phyloP scores from a whole-genome alignment of 768 basidiomycete species.

The Psilocybe cubensis region DNA sequence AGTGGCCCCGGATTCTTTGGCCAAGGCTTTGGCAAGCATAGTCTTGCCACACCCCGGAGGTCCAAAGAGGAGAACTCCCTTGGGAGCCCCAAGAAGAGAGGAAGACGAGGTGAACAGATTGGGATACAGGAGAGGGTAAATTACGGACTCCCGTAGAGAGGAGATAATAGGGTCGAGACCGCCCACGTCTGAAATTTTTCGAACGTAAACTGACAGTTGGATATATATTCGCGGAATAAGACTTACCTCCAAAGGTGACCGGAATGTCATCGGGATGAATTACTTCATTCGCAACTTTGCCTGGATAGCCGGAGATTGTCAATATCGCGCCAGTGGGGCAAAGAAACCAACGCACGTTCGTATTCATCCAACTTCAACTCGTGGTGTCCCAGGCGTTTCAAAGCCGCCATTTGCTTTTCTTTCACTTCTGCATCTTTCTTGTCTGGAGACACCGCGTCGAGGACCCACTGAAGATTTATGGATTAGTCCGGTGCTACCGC shows the following conservation, averaged over 20 bases:
- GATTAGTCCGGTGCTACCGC: not conserved
- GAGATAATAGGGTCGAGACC: conserved; percentile 91
- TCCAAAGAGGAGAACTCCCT: conserved; percentile 94
- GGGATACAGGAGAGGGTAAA: conserved; percentile 92
- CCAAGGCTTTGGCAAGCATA: conserved; percentile 98
- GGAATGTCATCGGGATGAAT: conserved; percentile 91
- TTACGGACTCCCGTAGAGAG: conserved; percentile 92
- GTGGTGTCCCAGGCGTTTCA: conserved; percentile 72
- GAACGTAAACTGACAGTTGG: conserved; percentile 12
- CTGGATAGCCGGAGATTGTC: conserved; percentile 36
- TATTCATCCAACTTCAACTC: conserved; percentile 87
- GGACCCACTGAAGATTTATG: conserved; percentile 59
- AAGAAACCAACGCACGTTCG: conserved; percentile 61
- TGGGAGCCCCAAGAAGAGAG: conserved; percentile 86
- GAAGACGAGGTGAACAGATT: conserved; percentile 83
- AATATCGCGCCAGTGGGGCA: not conserved
- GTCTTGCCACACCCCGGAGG: conserved; percentile 99
- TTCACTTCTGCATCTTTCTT: conserved; percentile 66
- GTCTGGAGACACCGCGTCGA: conserved; percentile 54
- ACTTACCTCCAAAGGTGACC: conserved; percentile 69
- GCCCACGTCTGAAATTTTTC: conserved; percentile 68
- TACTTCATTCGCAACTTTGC: conserved; percentile 88
- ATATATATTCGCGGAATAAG: not conserved
- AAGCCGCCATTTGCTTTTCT: conserved; percentile 69
- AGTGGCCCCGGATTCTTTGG: conserved; percentile 95